phyloP scores from a whole-genome alignment of 805 yeast species.

The Cyberlindnera maclurae region DNA sequence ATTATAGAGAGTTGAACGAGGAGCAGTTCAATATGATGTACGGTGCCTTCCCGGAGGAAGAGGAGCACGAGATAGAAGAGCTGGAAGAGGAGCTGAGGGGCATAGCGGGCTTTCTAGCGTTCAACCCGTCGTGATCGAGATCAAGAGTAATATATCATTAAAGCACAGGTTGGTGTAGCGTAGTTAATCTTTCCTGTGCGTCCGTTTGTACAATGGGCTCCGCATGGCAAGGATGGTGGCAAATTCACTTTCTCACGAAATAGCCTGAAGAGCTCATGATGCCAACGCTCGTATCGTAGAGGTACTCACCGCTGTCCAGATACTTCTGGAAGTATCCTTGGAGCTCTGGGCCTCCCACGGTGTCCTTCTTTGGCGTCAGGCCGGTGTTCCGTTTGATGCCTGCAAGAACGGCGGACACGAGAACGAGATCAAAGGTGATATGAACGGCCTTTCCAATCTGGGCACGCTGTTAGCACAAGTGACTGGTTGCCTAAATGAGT shows the following conservation, averaged over 20 bases:
- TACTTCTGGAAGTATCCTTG: slow-evolving; percentile 55
- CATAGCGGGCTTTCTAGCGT: slow-evolving; percentile 16
- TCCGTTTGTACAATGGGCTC: background rate
- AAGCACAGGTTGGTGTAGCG: background rate
- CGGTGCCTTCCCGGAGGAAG: slow-evolving; percentile 12
- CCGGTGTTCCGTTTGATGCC: slow-evolving; percentile 73
- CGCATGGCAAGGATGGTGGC: background rate
- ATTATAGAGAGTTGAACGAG: background rate
- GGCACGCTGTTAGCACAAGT: no score
- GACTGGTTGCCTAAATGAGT: no score
- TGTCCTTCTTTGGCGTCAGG: slow-evolving; percentile 47
- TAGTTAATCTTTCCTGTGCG: background rate
- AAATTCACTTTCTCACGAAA: slow-evolving; percentile 49
- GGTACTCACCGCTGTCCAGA: slow-evolving; percentile 78
- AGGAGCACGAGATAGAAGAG: slow-evolving; percentile 18
- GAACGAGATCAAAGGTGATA: slow-evolving; percentile 47
- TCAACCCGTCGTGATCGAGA: slow-evolving; percentile 18
- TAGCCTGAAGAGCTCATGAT: slow-evolving; percentile 65
- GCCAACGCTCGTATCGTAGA: slow-evolving; percentile 66
- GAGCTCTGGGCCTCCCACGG: slow-evolving; percentile 33
- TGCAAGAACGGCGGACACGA: slow-evolving; percentile 61
- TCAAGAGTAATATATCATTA: background rate
- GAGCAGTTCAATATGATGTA: slow-evolving; percentile 4
- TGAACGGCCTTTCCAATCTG: slow-evolving; percentile 52
- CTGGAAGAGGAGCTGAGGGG: slow-evolving; percentile 19